phyloP scores from a whole-genome alignment of 140 eudicot genomes.

The Oenanthe javanica region DNA sequence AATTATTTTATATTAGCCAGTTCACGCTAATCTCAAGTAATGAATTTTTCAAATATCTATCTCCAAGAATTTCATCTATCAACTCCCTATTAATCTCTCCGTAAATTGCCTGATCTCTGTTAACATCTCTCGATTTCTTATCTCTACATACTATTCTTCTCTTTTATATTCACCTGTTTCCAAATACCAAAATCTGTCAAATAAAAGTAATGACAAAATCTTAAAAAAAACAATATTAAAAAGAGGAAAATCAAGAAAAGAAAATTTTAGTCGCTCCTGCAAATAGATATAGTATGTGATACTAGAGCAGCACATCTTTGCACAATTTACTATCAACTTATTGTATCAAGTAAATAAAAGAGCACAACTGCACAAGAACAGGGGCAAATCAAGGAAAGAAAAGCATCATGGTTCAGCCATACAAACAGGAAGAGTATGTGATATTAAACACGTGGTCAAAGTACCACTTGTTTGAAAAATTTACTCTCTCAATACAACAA shows the following conservation, averaged over 20 bases:
- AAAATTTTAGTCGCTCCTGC: background rate
- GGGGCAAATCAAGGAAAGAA: background rate
- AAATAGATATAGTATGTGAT: background rate
- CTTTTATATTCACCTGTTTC: background rate
- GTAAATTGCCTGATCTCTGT: background rate
- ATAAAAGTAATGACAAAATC: background rate
- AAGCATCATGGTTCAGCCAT: background rate
- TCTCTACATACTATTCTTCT: background rate
- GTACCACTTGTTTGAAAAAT: background rate
- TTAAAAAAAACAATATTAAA: background rate
- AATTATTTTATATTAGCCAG: background rate
- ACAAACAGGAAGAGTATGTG: background rate
- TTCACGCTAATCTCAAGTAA: background rate
- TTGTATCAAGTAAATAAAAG: background rate
- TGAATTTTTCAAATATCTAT: background rate
- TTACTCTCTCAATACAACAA: background rate
- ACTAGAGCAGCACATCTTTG: too few relatives aligned
- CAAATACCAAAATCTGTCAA: background rate
- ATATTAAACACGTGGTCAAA: background rate
- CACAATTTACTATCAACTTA: background rate
- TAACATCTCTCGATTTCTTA: background rate
- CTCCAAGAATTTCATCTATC: background rate
- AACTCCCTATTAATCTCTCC: background rate
- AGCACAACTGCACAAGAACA: too few relatives aligned
- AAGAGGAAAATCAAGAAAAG: too few relatives aligned